Conservation (phyloP, 495 filamentous ascomycete species). For the Geoglossum glabrum region DNA sequence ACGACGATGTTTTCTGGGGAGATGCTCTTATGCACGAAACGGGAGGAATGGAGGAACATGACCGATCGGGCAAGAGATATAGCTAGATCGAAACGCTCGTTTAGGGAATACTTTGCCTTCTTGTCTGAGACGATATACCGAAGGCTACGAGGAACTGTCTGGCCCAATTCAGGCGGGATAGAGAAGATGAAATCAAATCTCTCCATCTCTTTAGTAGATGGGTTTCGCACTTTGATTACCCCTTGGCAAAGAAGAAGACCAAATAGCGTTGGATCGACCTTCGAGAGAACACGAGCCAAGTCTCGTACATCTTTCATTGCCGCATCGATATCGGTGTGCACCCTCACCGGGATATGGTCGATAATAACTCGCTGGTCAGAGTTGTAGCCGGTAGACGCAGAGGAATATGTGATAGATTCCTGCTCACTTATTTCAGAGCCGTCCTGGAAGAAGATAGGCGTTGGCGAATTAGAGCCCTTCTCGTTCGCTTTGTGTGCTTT, state of each 20-base stretch:
- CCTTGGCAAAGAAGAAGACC: not conserved
- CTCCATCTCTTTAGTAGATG: not conserved
- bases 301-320: not conserved
- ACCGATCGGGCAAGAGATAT: constrained; percentile 20
- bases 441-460: not conserved
- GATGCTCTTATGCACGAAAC: constrained; percentile 29
- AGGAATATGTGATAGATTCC: not conserved
- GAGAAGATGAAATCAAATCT: not conserved
- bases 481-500: not conserved
- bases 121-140: constrained; percentile 7
- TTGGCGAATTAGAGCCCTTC: not conserved
- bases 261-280: not conserved
- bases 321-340: not conserved
- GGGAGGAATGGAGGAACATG: constrained; percentile 20
- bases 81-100: constrained; percentile 15
- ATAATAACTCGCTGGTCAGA: not conserved
- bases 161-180: not conserved
- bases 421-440: not conserved
- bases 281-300: not conserved
- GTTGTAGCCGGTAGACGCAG: not conserved
- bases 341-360: not conserved
- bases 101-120: not conserved
- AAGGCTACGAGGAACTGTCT: constrained; percentile 11
- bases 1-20: constrained; percentile 23
- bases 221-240: not conserved